Evolutionary conservation across 2,329 filamentous ascomycete genomes (phyloP), one percentile per base, ranked within the genome.

Genomic region (Colletotrichum musicola): DNA sequence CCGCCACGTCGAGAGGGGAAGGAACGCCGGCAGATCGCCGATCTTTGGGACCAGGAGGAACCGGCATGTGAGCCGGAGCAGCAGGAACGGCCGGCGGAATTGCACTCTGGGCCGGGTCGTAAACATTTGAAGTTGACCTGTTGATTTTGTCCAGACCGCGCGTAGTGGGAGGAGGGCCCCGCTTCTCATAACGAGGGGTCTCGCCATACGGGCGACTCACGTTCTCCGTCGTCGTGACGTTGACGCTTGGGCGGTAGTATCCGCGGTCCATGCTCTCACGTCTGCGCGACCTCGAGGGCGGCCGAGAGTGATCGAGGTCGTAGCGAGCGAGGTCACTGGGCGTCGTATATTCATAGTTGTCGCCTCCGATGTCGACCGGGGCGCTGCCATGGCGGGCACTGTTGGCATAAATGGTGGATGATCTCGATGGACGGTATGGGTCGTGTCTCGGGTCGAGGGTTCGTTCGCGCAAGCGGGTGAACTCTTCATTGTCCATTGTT

Each of bases 131-230:
- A 3, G 75, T 76, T 16, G 73, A 74, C 65, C 86, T 82, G 72
- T 87, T 87, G 71, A 93, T 87, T 78, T 89, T 92, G 73, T 93
- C 92, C 71, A 94, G 89, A 0, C 90, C 92, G 72, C 91, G 84
- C 3, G 89, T 92, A 5, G 90, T 88, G 4, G 90, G 90, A 10
- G 92, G 92, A 2, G 91, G 92, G 38, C 85, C 77, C 25, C 79
- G 75, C 49, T 72, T 75, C 14, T 85, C 83, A 66, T 82, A 80
- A 6, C 75, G 75, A 68, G 70, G 77, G 16, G 72, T 74, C 56
- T 74, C 77, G 38, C 72, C 73, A 47, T 67, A 71, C 53, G 58
- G 77, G 30, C 69, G 73, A 44, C 79, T 77, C n/a, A 76, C 72
- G 42, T 20, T 56, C 12, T 66, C 64, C 16, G 67, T 54, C 9